Evolutionary conservation across 345 rosid species (phyloP).

Genomic region (Crucihimalaya himalaica): DNA sequence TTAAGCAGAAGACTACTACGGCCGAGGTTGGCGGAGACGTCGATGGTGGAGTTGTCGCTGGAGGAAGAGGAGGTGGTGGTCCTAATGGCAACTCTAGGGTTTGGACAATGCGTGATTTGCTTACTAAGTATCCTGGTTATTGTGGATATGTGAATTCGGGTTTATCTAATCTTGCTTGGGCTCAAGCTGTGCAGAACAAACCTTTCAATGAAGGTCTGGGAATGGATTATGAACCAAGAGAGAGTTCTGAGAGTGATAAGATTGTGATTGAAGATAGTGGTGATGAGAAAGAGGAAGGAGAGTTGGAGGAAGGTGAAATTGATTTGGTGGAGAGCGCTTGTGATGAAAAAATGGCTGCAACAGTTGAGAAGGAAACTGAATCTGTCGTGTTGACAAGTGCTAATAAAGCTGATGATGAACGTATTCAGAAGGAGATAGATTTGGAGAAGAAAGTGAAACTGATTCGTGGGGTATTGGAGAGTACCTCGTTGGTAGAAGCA

Average conservation of each 20-base stretch:
- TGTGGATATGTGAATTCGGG: constrained; percentile 61
- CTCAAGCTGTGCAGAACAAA: constrained; percentile 93
- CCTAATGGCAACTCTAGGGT: constrained; percentile 52
- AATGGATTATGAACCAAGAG: constrained; percentile 53
- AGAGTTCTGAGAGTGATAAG: constrained; percentile 44
- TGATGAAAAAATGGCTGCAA: constrained; percentile 22
- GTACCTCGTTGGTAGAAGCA: constrained; percentile 53
- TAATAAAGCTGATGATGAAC: constrained; percentile 22
- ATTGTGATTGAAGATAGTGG: constrained; percentile 64
- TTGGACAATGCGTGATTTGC: constrained; percentile 84
- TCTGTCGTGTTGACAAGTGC: constrained; percentile 15
- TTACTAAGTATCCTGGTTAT: constrained; percentile 50
- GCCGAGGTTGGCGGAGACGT: constrained; percentile 23
- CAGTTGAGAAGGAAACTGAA: constrained; percentile 4
- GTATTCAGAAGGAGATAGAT: constrained; percentile 42
- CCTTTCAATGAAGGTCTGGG: constrained; percentile 61
- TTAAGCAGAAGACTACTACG: constrained; percentile 30
- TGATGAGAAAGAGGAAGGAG: constrained; percentile 92
- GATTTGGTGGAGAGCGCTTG: constrained; percentile 71
- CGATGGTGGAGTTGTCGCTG: constrained; percentile 22
- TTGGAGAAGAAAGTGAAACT: constrained; percentile 45
- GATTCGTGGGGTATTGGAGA: constrained; percentile 61
- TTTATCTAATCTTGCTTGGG: constrained; percentile 86
- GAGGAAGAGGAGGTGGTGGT: constrained; percentile 21
- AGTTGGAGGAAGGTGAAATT: constrained; percentile 97